Percentiles rank a stretch among this genome's conserved stretches.
Evolutionary conservation across 768 basidiomycete species (phyloP).

Genomic region (Suillus subalutaceus): DNA sequence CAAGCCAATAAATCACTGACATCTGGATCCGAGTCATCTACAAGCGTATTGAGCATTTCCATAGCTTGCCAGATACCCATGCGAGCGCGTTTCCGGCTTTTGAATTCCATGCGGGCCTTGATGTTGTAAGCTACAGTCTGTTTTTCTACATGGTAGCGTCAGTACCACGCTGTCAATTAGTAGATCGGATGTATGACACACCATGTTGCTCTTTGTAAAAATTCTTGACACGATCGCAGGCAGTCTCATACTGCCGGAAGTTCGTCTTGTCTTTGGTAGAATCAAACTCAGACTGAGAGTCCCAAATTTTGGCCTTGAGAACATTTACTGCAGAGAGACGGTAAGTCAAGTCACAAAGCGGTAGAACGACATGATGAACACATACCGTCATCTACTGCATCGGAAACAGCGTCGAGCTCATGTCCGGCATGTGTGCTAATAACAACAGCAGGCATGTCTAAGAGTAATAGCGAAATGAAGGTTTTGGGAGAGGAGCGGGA

Average conservation of each 20-base stretch:
- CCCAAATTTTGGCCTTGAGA: conserved; percentile 63
- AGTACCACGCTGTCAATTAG: background rate
- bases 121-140: conserved; percentile 89
- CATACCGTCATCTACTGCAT: conserved; percentile 53
- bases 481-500: conserved; percentile 1
- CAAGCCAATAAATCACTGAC: conserved; percentile 36
- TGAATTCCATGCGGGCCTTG: conserved; percentile 73
- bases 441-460: conserved; percentile 31
- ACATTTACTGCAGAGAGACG: conserved; percentile 56
- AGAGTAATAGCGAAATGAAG: background rate
- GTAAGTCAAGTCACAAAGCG: background rate
- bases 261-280: conserved; percentile 59
- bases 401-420: conserved; percentile 46
- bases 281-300: conserved; percentile 56
- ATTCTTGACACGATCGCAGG: conserved; percentile 75
- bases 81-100: conserved; percentile 63
- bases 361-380: conserved; percentile 1
- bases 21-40: conserved; percentile 92
- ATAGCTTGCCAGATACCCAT: conserved; percentile 90
- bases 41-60: conserved; percentile 82
- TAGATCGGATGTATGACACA: conserved; percentile 28
- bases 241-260: conserved; percentile 75
- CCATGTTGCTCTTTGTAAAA: conserved; percentile 84
- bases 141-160: conserved; percentile 54
- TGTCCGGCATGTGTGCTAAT: conserved; percentile 24